Percentiles rank a stretch among this genome's conserved stretches.
phyloP scores from a whole-genome alignment of 129 eudicot species.

The Artemisia argyi region DNA sequence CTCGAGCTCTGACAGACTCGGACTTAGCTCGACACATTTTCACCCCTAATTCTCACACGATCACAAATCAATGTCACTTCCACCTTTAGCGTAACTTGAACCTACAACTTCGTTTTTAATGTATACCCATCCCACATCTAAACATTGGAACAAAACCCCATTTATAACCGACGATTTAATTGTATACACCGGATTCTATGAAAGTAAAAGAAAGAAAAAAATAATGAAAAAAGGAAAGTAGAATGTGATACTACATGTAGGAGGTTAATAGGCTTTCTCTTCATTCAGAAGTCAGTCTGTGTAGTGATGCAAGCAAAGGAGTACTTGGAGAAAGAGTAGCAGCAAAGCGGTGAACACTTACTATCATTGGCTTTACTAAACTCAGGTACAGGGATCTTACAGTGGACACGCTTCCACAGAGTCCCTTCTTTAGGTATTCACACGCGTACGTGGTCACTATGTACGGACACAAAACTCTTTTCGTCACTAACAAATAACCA shows the following conservation, averaged over 20 bases:
- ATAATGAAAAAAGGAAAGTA: background rate
- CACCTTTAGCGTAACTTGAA: too few relatives aligned
- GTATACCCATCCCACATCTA: too few relatives aligned
- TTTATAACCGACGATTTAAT: too few relatives aligned
- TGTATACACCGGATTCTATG: background rate
- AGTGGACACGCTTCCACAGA: conserved; percentile 50
- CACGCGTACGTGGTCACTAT: conserved; percentile 32
- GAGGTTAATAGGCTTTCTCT: conserved; percentile 21
- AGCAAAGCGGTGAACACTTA: conserved; percentile 16
- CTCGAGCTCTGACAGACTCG: too few relatives aligned
- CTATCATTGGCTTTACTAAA: conserved; percentile 41
- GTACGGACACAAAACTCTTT: conserved; percentile 27
- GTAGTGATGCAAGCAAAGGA: conserved; percentile 28
- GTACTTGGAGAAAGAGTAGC: conserved; percentile 23
- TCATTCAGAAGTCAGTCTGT: conserved; percentile 8
- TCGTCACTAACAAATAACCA: conserved; percentile 31
- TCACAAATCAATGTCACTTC: too few relatives aligned
- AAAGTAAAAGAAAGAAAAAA: background rate
- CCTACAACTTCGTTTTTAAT: too few relatives aligned
- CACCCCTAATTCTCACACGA: too few relatives aligned
- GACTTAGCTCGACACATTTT: too few relatives aligned
- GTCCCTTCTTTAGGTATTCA: conserved; percentile 30
- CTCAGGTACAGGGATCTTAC: conserved; percentile 42
- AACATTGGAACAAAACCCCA: too few relatives aligned
- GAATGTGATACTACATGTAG: background rate